Conservation (phyloP, 306 rosid species). For the Cicer bijugum region DNA sequence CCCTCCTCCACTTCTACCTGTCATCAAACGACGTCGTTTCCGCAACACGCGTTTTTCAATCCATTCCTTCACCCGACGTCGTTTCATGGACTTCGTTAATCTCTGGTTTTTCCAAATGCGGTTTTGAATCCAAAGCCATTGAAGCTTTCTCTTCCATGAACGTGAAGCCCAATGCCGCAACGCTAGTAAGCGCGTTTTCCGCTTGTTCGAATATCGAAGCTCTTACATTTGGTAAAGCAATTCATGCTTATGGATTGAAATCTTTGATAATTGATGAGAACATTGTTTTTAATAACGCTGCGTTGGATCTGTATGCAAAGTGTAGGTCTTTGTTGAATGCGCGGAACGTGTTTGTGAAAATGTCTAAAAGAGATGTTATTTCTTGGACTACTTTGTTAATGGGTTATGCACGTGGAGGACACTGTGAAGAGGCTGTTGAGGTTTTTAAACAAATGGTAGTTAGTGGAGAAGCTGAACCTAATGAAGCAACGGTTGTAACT, state of each 20-base stretch:
- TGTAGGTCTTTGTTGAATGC: slow-evolving; percentile 63
- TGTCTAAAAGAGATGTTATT: slow-evolving; percentile 66
- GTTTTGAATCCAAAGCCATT: slow-evolving; percentile 67
- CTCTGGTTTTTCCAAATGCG: slow-evolving; percentile 72
- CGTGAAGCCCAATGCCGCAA: slow-evolving; percentile 60
- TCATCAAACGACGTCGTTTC: slow-evolving; percentile 50
- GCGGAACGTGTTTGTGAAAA: slow-evolving; percentile 55
- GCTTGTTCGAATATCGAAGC: slow-evolving; percentile 68
- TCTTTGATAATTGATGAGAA: slow-evolving; percentile 42
- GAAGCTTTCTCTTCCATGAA: slow-evolving; percentile 55
- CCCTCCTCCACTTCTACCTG: slow-evolving; percentile 67
- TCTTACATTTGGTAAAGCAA: slow-evolving; percentile 57
- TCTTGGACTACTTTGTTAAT: slow-evolving; percentile 81
- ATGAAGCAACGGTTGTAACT: slow-evolving; percentile 71
- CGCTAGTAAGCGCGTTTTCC: slow-evolving; percentile 65
- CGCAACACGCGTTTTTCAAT: slow-evolving; percentile 58
- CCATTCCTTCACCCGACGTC: slow-evolving; percentile 58
- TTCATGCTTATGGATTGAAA: slow-evolving; percentile 66
- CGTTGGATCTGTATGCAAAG: slow-evolving; percentile 62
- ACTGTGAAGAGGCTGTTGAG: slow-evolving; percentile 61
- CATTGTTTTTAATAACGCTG: slow-evolving; percentile 57
- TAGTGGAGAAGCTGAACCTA: slow-evolving; percentile 59
- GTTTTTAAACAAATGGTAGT: slow-evolving; percentile 63
- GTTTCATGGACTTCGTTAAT: slow-evolving; percentile 80
- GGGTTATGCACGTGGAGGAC: slow-evolving; percentile 68